These are phyloP conservation scores for Bolboschoenoplectus hybrid DNA, from an alignment of 202 grass and related monocot genomes.

Conservation along the genomic window DNA sequence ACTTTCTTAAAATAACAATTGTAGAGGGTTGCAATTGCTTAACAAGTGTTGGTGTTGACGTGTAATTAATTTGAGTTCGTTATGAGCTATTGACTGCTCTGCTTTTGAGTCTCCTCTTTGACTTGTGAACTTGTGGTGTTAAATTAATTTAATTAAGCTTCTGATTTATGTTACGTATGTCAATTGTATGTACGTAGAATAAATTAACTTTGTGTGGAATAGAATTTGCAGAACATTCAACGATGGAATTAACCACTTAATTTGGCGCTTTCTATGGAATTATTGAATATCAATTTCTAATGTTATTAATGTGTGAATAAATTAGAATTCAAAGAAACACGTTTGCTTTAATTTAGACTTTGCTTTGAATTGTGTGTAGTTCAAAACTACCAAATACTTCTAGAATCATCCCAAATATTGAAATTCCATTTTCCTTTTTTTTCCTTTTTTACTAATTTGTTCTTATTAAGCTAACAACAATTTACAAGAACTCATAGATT, in stretches of 20 bases:
- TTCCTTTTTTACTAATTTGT: too few relatives aligned
- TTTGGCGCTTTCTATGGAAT: background rate
- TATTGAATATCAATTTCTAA: background rate
- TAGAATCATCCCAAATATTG: background rate
- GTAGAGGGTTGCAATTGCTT: background rate
- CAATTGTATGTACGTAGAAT: too few relatives aligned
- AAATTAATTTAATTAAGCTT: too few relatives aligned
- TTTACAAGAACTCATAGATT: too few relatives aligned
- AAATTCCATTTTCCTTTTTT: background rate
- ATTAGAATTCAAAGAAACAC: background rate
- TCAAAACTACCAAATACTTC: background rate
- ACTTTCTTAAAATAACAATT: background rate
- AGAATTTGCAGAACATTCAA: slow-evolving; percentile 12
- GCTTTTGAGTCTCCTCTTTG: background rate
- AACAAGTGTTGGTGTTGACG: background rate
- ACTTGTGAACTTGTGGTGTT: background rate
- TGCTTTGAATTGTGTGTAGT: background rate
- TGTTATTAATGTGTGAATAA: background rate
- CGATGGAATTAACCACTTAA: background rate
- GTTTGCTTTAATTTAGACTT: background rate
- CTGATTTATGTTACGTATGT: too few relatives aligned
- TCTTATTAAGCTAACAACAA: too few relatives aligned
- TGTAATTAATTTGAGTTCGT: background rate
- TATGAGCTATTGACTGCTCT: background rate
- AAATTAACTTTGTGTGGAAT: background rate